These are phyloP conservation scores for Theileria orientalis DNA, from an alignment of 169 alveolate species.

Conservation along the genomic window DNA sequence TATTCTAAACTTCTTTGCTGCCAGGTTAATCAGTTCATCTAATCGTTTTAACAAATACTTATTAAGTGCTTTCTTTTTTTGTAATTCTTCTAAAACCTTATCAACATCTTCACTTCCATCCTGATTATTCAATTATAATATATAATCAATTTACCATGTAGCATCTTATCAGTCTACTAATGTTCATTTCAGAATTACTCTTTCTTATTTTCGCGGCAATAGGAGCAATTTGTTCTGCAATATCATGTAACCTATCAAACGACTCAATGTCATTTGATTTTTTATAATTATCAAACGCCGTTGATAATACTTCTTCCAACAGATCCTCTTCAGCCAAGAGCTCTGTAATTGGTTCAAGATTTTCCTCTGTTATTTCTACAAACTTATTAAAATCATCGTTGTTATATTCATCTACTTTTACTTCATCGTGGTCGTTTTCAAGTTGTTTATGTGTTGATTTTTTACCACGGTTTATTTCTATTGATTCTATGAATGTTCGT, in stretches of 20 bases:
- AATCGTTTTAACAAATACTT: slow-evolving; percentile 51
- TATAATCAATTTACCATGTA: slow-evolving; percentile 41
- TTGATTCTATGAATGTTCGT: slow-evolving; percentile 49
- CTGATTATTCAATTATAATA: slow-evolving; percentile 5
- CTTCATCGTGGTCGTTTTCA: background rate
- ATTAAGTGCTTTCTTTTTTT: slow-evolving; percentile 42
- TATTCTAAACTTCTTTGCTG: slow-evolving; percentile 47
- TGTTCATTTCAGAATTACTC: slow-evolving; percentile 37
- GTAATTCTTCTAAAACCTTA: slow-evolving; percentile 55
- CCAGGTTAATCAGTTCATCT: slow-evolving; percentile 52
- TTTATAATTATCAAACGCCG: slow-evolving; percentile 47
- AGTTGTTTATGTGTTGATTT: background rate
- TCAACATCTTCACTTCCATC: slow-evolving; percentile 34
- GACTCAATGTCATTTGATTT: slow-evolving; percentile 28
- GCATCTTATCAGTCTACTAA: slow-evolving; percentile 41
- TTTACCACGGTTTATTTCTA: slow-evolving; percentile 58
- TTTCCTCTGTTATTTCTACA: slow-evolving; percentile 49
- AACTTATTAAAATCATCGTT: background rate
- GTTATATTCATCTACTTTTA: background rate
- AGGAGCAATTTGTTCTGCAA: slow-evolving; percentile 60
- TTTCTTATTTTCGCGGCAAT: slow-evolving; percentile 49
- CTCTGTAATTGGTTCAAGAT: slow-evolving; percentile 53
- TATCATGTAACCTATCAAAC: slow-evolving; percentile 30
- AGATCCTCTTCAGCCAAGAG: slow-evolving; percentile 58
- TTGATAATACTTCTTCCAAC: slow-evolving; percentile 62